phyloP scores from a whole-genome alignment of 1,284 basidiomycete species.

The Spongispora temasekensis region DNA sequence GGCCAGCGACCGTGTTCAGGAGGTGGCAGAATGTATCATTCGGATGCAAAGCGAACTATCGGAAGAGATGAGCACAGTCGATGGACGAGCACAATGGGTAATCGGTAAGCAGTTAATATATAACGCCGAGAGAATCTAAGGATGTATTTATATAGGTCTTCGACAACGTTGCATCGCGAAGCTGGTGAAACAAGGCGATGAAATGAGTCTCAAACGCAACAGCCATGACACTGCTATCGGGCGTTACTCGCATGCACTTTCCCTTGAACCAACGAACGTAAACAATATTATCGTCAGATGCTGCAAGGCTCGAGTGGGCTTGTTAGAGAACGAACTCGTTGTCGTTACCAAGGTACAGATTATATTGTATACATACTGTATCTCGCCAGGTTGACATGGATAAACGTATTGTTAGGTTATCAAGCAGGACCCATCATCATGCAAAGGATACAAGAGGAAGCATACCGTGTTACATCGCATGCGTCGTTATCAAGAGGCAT shows the following conservation, averaged over 20 bases:
- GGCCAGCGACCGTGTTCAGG: not conserved
- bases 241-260: not conserved
- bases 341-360: not conserved
- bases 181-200: not conserved
- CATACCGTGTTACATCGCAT: too few species aligned
- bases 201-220: not conserved
- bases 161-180: not conserved
- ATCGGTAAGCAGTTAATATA: not conserved
- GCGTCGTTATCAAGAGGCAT: too few species aligned
- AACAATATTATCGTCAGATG: not conserved
- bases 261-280: not conserved
- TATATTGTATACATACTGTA: not conserved
- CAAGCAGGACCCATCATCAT: too few species aligned
- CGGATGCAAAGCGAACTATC: not conserved
- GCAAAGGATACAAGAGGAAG: too few species aligned
- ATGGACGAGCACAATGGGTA: not conserved
- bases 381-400: not conserved
- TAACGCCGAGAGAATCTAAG: too few species aligned
- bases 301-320: not conserved
- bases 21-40: not conserved
- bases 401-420: not conserved
- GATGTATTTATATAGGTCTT: not conserved
- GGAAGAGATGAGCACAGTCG: not conserved
- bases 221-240: not conserved
- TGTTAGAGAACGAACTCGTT: not conserved